phyloP scores from a whole-genome alignment of 1,284 basidiomycete genomes.

The Naganishia albida region DNA sequence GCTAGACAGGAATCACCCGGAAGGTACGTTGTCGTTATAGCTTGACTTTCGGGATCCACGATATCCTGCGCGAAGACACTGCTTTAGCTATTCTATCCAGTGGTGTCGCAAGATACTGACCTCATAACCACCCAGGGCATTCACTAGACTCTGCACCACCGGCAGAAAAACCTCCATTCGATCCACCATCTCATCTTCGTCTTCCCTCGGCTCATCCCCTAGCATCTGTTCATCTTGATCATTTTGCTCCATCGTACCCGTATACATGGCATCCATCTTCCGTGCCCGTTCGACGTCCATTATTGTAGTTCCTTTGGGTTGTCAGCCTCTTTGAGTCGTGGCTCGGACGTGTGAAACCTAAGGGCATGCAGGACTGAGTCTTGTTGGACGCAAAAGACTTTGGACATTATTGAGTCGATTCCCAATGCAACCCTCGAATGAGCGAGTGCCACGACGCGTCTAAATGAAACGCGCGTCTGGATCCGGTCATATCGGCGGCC shows the following conservation, averaged over 20 bases:
- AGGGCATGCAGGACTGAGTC: no score
- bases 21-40: constrained; percentile 64
- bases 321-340: no score
- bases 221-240: constrained; percentile 17
- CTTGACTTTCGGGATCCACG: constrained; percentile 60
- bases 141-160: constrained; percentile 50
- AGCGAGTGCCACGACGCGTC: background rate
- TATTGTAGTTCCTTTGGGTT: no score
- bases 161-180: constrained; percentile 49
- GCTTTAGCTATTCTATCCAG: background rate
- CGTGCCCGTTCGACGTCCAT: constrained; percentile 19
- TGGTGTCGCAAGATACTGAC: constrained; percentile 9
- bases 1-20: constrained; percentile 80
- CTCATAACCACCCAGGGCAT: constrained; percentile 53
- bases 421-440: no score
- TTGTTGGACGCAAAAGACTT: no score
- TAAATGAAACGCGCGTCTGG: background rate
- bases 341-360: no score
- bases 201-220: constrained; percentile 5
- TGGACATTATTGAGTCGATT: no score
- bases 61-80: constrained; percentile 35
- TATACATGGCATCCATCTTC: constrained; percentile 21
- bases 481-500: no score
- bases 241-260: constrained; percentile 24
- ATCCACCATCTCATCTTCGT: constrained; percentile 39